Conservation (phyloP, 1,284 basidiomycete species). For the Moesziomyces antarcticus region DNA sequence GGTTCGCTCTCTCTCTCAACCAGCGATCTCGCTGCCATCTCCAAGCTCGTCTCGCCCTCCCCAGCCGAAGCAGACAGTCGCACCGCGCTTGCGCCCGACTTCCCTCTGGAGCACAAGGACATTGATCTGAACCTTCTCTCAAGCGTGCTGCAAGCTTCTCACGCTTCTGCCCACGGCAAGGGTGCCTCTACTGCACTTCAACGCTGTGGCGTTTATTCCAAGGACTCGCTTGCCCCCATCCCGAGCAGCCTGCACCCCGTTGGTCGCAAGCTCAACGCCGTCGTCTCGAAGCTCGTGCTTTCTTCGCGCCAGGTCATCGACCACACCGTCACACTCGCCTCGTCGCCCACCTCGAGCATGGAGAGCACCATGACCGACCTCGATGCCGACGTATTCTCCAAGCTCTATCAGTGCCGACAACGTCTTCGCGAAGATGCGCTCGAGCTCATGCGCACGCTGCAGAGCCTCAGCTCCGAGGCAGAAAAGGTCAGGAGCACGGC, state of each 20-base stretch:
- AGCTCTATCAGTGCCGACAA: conserved; percentile 58
- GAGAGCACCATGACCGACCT: conserved; percentile 50
- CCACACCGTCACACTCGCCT: conserved; percentile 48
- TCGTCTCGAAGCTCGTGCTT: conserved; percentile 70
- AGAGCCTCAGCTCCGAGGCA: conserved; percentile 39
- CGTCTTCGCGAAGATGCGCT: conserved; percentile 56
- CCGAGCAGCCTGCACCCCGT: conserved; percentile 63
- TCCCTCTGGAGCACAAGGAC: not conserved
- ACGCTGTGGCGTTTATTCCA: conserved; percentile 16
- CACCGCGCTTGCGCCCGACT: not conserved
- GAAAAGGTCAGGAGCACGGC: conserved; percentile 43
- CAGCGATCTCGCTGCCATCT: conserved; percentile 42
- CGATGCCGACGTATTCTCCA: conserved; percentile 46
- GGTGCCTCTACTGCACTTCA: conserved; percentile 14
- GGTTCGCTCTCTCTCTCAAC: conserved; percentile 42
- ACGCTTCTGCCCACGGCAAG: conserved; percentile 5
- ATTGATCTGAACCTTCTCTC: conserved; percentile 23
- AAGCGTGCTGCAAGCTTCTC: conserved; percentile 16
- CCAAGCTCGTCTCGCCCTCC: conserved; percentile 28
- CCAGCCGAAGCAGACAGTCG: not conserved
- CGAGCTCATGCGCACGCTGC: conserved; percentile 48
- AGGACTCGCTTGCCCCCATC: conserved; percentile 23
- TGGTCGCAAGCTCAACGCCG: conserved; percentile 70
- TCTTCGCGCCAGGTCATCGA: conserved; percentile 69
- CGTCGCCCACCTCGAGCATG: conserved; percentile 38